These are phyloP conservation scores for Leptodontidium sp. DNA, from an alignment of 2,329 filamentous ascomycete genomes.

Conservation along the genomic window DNA sequence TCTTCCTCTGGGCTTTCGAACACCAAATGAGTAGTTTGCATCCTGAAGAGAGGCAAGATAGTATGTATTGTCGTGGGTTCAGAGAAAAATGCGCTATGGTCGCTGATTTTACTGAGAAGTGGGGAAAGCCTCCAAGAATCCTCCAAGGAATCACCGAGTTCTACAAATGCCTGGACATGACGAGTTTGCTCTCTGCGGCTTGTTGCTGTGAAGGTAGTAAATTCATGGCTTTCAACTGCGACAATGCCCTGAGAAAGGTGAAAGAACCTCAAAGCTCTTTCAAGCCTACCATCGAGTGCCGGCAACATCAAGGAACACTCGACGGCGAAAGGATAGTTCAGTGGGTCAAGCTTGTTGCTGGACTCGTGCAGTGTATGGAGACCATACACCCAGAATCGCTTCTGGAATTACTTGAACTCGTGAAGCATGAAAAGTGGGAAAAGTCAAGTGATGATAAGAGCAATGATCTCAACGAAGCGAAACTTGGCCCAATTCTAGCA, in stretches of 20 bases:
- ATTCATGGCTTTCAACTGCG: not conserved
- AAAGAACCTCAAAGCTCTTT: not conserved
- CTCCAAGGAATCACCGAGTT: not conserved
- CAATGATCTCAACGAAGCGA: not conserved
- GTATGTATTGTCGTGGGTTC: not conserved
- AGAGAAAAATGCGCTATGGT: not conserved
- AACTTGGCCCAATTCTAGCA: constrained; percentile 19
- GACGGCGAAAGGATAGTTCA: constrained; percentile 29
- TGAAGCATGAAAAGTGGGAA: constrained; percentile 20
- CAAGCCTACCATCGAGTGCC: constrained; percentile 41
- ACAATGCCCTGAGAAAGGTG: not conserved
- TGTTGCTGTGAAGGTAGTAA: not conserved
- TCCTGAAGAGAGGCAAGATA: constrained; percentile 23
- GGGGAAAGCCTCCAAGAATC: not conserved
- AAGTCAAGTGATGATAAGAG: not conserved
- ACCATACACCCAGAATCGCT: constrained; percentile 10
- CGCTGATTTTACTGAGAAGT: not conserved
- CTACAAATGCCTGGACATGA: not conserved
- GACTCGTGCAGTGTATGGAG: constrained; percentile 28
- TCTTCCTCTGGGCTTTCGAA: constrained; percentile 44
- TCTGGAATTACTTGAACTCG: not conserved
- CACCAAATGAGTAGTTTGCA: constrained; percentile 42
- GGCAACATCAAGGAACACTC: constrained; percentile 40
- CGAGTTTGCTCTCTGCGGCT: not conserved
- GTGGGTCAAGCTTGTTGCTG: constrained; percentile 35